Evolutionary conservation across 768 basidiomycete species (phyloP), one percentile per base, ranked within the genome.

Genomic region (Epithele typhae): DNA sequence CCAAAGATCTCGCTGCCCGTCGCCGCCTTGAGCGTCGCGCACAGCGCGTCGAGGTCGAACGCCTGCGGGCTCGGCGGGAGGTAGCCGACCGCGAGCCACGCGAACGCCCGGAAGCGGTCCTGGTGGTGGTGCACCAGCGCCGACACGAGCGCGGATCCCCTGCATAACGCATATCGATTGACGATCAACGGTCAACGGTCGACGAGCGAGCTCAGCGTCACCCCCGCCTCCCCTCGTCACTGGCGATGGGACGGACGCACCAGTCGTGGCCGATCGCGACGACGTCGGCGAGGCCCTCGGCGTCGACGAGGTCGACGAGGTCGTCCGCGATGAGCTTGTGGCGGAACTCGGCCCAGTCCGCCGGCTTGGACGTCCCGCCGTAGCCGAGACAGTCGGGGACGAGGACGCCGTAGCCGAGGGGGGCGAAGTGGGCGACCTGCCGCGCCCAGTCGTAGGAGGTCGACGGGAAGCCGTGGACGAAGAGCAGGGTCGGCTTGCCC

Each of bases 361-460:
- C 54, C 4, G 75, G 67, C 57, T 76, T 76, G 46, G 67, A 67
- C 2, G 77, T 76, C 9, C 54, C 66, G 14, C 73, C 76, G 18
- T 63, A 68, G 2, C 77, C 76, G 9, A 78, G 66, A 52, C 72
- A 64, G 53, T 78, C 77, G 0, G 75, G 75, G 15, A 64, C 69
- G 33, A 78, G 54, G 8, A 76, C 17, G 8, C 73, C 69, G 38
- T 69, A 74, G 25, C 75, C 76, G 50, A 58, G 57, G 15, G 59
- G 53, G 35, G 61, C 48, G 54, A 77, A 67, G 55, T 64, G 59
- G 38, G 60, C 51, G 39, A 73, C 64, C 46, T 73, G 68, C 18
- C 59, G 54, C 24, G 61, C 59, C 76, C 76, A 77, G 40, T 68
- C 70, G 35, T 39, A 44, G 1, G 71, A 69, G 4, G 64, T 66